phyloP scores from a whole-genome alignment of 225 moss, liverwort and hornwort genomes.

The Polytrichum commune region DNA sequence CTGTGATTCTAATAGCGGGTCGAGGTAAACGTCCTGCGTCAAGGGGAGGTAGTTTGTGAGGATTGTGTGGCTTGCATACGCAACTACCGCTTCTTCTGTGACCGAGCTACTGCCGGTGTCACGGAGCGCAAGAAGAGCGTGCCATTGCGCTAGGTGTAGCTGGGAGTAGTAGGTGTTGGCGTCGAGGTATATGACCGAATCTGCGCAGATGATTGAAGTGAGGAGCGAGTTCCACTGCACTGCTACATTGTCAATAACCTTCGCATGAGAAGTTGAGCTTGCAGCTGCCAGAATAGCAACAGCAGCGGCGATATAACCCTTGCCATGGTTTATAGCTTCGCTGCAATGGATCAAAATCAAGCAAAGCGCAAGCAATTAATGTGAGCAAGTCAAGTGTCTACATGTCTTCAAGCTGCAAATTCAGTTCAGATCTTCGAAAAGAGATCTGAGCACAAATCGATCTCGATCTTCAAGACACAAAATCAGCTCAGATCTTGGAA shows the following conservation, averaged over 20 bases:
- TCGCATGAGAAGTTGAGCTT: background rate
- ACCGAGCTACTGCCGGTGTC: background rate
- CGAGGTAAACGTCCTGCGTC: background rate
- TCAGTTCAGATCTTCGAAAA: too few relatives aligned
- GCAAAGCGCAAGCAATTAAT: too few relatives aligned
- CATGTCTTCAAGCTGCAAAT: too few relatives aligned
- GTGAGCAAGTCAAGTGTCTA: too few relatives aligned
- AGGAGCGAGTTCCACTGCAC: constrained; percentile 12
- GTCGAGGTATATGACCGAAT: background rate
- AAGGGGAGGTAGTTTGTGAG: constrained; percentile 1
- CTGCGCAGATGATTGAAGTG: background rate
- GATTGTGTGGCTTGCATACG: constrained; percentile 11
- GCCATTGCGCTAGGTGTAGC: constrained; percentile 14
- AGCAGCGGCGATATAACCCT: background rate
- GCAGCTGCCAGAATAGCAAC: background rate
- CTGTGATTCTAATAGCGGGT: background rate
- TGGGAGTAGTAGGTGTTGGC: constrained; percentile 1
- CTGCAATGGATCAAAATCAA: too few relatives aligned
- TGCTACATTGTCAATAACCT: constrained; percentile 7
- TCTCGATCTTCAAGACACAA: too few relatives aligned
- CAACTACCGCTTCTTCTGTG: constrained; percentile 7
- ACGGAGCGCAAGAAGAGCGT: constrained; percentile 8
- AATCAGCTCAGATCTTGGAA: too few relatives aligned
- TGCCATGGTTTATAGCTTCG: too few relatives aligned
- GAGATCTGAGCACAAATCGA: too few relatives aligned